Base-by-base conservation (phyloP, 805 yeast species). In the Candida broadrunensis region DNA sequence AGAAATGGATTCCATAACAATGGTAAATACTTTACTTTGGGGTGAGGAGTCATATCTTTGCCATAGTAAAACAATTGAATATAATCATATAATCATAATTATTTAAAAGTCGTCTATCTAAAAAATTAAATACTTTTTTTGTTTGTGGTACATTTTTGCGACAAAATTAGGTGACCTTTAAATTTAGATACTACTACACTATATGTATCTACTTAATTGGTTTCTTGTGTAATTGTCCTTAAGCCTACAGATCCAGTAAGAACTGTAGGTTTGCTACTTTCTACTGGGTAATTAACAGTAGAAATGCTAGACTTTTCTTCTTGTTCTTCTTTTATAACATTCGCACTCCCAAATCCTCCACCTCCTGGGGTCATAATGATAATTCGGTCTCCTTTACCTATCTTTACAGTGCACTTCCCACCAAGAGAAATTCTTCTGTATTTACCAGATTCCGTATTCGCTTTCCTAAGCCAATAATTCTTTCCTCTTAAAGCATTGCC, bases 401-500 rank as follows among this genome's bases (percentile, higher is more conserved):
- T 55, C 39, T 47, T 60, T 2, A 65, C 60, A 6, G 63, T 55
- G 41, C 64, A 55, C 47, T 59, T 55, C 8, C 72, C 72, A 7
- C 66, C 70, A 25, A 66, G 46, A 3, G 56, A 54, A 13, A 60
- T 50, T 30, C 50, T 49, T 31, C 53, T 49, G 33, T 52, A 55
- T 30, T 34, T 25, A 11, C 50, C 50, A 1, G 47, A 43, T 16
- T 47, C 44, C 3, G 37, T 36, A 24, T 42, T 43, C 16, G 56
- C 42, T 33, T 50, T 49, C 35, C 58, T 49, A 35, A 48, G 47
- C 74, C 74, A 70, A 23, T 50, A 50, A 49, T 69, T 63, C 38
- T 48, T 51, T 4, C 99, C 99, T 45, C 88, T 66, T 18, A 60
- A 60, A 2, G 95, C 99, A 48, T 79, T 78, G 23, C 65, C 71